Percentiles rank a stretch among this genome's conserved stretches.
These are phyloP conservation scores for Aspergillus melleus DNA, from an alignment of 2,329 filamentous ascomycete genomes.

Conservation along the genomic window DNA sequence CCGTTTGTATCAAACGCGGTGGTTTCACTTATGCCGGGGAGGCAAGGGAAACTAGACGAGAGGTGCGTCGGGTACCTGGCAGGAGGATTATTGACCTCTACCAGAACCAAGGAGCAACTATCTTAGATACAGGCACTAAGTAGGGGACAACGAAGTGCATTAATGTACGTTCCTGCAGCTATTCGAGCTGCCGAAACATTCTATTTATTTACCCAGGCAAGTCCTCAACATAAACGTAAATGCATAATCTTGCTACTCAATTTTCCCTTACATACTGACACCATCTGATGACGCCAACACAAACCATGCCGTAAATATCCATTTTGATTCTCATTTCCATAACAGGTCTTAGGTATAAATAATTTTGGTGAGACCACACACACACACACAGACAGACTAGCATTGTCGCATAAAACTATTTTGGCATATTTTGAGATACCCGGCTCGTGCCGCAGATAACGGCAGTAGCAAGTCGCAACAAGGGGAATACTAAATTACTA, in stretches of 20 bases:
- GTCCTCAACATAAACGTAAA: neutral
- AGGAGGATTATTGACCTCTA: too few relatives aligned
- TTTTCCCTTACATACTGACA: neutral
- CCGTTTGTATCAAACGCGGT: too few relatives aligned
- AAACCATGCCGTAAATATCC: neutral
- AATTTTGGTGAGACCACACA: slow-evolving; percentile 4
- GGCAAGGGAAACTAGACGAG: too few relatives aligned
- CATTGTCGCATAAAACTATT: slow-evolving; percentile 3
- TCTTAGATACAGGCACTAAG: too few relatives aligned
- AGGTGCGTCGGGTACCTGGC: too few relatives aligned
- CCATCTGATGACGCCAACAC: too few relatives aligned
- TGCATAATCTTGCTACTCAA: neutral
- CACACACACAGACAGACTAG: neutral
- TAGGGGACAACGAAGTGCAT: too few relatives aligned
- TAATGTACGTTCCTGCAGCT: too few relatives aligned
- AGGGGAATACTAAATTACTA: neutral
- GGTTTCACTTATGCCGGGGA: too few relatives aligned
- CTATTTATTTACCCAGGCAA: too few relatives aligned
- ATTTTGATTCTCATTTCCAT: neutral
- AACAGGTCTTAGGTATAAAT: slow-evolving; percentile 10
- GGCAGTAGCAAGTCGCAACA: neutral
- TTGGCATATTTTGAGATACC: slow-evolving; percentile 1
- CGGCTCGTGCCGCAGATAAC: neutral
- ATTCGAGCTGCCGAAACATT: too few relatives aligned
- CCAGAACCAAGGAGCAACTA: too few relatives aligned